These are phyloP conservation scores for Lactifluus subvellereus DNA, from an alignment of 768 basidiomycete species.

Conservation along the genomic window DNA sequence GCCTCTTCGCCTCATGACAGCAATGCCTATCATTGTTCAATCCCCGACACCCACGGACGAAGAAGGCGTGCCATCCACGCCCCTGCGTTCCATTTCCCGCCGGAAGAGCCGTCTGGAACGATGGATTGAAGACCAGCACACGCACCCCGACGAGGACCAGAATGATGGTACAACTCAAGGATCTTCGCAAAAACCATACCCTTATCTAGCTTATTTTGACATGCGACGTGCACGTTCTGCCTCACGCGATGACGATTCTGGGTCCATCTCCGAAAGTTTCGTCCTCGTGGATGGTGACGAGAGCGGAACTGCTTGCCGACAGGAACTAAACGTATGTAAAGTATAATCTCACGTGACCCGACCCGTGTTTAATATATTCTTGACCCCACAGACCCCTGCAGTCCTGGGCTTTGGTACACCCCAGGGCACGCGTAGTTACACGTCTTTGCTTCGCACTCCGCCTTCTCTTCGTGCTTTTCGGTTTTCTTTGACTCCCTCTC, in stretches of 20 bases:
- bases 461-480: slow-evolving; percentile 39
- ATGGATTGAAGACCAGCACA: slow-evolving; percentile 42
- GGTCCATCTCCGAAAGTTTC: slow-evolving; percentile 36
- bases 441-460: slow-evolving; percentile 34
- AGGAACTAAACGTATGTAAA: slow-evolving; percentile 12
- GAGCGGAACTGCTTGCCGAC: slow-evolving; percentile 9
- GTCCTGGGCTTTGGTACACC: slow-evolving; percentile 26
- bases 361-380: slow-evolving; percentile 8
- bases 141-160: slow-evolving; percentile 24
- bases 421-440: slow-evolving; percentile 31
- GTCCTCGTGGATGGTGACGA: slow-evolving; percentile 36
- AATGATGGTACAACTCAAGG: slow-evolving; percentile 26
- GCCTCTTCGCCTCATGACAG: slow-evolving; percentile 1
- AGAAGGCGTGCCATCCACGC: slow-evolving; percentile 23
- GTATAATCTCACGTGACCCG: slow-evolving; percentile 16
- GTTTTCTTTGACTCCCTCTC: slow-evolving; percentile 39
- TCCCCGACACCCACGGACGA: slow-evolving; percentile 22
- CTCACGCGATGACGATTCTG: slow-evolving; percentile 31
- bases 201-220: slow-evolving; percentile 41
- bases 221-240: slow-evolving; percentile 30
- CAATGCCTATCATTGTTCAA: slow-evolving; percentile 22
- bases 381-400: slow-evolving; percentile 19
- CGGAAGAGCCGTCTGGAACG: slow-evolving; percentile 38
- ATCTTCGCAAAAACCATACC: slow-evolving; percentile 30
- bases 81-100: slow-evolving; percentile 29